These are phyloP conservation scores for Candida sanyaensis DNA, from an alignment of 1,139 yeast genomes.

Conservation along the genomic window DNA sequence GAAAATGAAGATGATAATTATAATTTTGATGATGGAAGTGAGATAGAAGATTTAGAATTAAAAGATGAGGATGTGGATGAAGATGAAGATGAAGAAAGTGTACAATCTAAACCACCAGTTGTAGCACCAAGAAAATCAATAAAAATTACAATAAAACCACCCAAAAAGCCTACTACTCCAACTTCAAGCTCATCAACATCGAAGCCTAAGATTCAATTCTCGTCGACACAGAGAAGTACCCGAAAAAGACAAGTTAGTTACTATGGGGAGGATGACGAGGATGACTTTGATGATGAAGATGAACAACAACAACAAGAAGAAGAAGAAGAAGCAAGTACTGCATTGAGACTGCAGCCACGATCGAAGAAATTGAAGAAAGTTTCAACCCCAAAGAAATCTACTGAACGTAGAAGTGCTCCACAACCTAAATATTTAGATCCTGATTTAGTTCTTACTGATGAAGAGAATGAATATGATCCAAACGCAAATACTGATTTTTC, in stretches of 20 bases:
- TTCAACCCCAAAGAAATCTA: not conserved
- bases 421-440: conserved; percentile 35
- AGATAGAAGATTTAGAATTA: conserved; percentile 41
- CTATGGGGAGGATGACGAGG: conserved; percentile 34
- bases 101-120: conserved; percentile 4
- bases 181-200: conserved; percentile 2
- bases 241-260: conserved; percentile 34
- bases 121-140: conserved; percentile 9
- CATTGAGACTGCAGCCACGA: not conserved
- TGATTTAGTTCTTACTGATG: conserved; percentile 45
- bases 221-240: conserved; percentile 20
- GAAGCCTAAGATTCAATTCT: not conserved
- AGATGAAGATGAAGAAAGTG: conserved; percentile 21
- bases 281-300: conserved; percentile 28
- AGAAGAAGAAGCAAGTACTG: conserved; percentile 11
- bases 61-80: conserved; percentile 24
- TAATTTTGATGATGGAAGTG: conserved; percentile 41
- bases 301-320: too few relatives aligned
- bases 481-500: conserved; percentile 48
- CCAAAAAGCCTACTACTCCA: conserved; percentile 9
- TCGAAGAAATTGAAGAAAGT: conserved; percentile 5
- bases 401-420: conserved; percentile 8
- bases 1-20: conserved; percentile 22
- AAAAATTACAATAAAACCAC: conserved; percentile 16
- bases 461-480: conserved; percentile 45